Evolutionary conservation across 2,329 filamentous ascomycete genomes (phyloP), one percentile per base, ranked within the genome.

Genomic region (Nigrospora sphaerica): DNA sequence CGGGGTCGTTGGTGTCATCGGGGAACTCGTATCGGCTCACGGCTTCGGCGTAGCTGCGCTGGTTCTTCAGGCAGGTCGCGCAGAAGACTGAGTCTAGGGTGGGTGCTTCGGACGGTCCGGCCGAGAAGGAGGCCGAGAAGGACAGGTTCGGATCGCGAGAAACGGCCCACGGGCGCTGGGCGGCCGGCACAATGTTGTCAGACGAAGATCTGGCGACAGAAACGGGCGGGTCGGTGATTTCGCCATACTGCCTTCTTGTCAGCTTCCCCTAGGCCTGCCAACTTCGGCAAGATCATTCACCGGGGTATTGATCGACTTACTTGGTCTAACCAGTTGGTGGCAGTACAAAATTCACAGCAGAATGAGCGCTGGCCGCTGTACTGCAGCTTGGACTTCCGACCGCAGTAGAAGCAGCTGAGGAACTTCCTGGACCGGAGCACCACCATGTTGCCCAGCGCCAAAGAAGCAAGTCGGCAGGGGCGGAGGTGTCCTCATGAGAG

Each of bases 241-340:
- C 83, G 58, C 92, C 92, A 62, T 88, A 81, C 86, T 93, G 58
- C 3, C 31, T 4, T n/a, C 17, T 43, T 38, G 23, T 52, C 52
- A 56, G 55, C 48, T 28, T 28, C 23, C 23, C 23, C 23, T 6
- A 11, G 7, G n/a, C 35, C 14, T 37, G 35, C 18, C 35, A n/a
- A 37, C 35, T 11, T 7, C 2, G 2, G 6, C 35, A 4, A n/a
- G 35, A 11, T 13, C 18, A n/a, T 13, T 11, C n/a, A 11, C 18
- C 12, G 14, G 35, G n/a, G 18, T 37, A n/a, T n/a, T 14, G 5
- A 18, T 33, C 28, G 14, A 49, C 72, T 49, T 69, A 93, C 90
- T 71, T 92, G 77, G 62, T 98, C 93, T 32, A 96, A 73, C 69
- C 88, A 87, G 66, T 97, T 98, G 49, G 85, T 82, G 16, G 91